phyloP scores from a whole-genome alignment of 352 stramenopile genomes.

The Hyphochytrium catenoides region DNA sequence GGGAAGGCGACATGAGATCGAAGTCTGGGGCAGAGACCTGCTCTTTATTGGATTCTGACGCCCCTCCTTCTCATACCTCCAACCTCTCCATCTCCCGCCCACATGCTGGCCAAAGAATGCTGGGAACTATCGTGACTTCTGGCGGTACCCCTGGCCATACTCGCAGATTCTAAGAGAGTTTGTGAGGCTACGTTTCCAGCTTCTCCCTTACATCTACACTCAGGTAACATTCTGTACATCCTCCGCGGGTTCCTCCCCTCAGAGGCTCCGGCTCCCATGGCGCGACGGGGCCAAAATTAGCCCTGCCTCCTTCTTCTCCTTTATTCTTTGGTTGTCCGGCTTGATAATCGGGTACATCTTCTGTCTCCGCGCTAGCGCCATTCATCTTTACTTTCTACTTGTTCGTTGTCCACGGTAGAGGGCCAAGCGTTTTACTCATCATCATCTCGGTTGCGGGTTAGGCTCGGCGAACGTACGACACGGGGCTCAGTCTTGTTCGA shows the following conservation, averaged over 20 bases:
- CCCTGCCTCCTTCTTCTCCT: no score
- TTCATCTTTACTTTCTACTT: no score
- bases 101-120: constrained; percentile 5
- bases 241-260: no score
- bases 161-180: constrained; percentile 13
- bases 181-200: constrained; percentile 11
- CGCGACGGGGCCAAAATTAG: no score
- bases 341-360: no score
- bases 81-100: no score
- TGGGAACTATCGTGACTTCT: constrained; percentile 13
- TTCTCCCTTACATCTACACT: constrained; percentile 25
- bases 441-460: background rate
- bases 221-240: no score
- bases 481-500: constrained; percentile 13
- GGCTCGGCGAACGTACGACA: constrained; percentile 8
- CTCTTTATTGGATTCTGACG: constrained; percentile 1
- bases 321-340: no score
- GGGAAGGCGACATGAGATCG: constrained; percentile 11
- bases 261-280: no score
- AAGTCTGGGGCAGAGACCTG: constrained; percentile 1
- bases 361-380: no score
- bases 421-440: no score
- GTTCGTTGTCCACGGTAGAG: no score
- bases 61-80: constrained; percentile 1
- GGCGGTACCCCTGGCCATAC: constrained; percentile 12